These are phyloP conservation scores for Gracilaria gracilis DNA, from an alignment of 23 red algal genomes.

Conservation along the genomic window DNA sequence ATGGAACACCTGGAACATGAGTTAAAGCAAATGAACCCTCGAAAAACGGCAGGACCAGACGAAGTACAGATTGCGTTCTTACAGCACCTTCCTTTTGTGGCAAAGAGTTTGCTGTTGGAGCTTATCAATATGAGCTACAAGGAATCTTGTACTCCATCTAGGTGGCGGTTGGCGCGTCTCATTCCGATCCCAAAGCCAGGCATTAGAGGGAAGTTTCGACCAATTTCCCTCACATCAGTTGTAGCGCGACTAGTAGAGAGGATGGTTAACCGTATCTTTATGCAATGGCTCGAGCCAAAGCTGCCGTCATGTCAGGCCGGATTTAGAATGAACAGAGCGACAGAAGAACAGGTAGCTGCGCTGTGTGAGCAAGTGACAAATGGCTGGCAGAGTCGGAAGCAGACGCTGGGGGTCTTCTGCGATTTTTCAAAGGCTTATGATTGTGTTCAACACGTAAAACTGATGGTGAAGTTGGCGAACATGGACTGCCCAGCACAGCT, in stretches of 20 bases:
- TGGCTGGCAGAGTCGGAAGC: neutral
- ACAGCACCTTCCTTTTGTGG: neutral
- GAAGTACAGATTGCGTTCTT: neutral
- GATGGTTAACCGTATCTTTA: neutral
- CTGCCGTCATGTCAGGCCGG: neutral
- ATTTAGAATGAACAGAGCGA: neutral
- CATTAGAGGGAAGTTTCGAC: conserved; percentile 10
- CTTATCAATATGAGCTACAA: conserved; percentile 1
- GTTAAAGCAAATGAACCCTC: neutral
- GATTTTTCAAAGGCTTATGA: conserved; percentile 20
- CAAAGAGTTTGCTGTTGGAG: neutral
- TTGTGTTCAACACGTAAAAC: too few relatives aligned
- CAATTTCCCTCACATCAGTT: neutral
- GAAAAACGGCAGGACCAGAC: neutral
- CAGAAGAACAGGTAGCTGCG: neutral
- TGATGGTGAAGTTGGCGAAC: too few relatives aligned
- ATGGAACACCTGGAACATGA: neutral
- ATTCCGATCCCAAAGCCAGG: neutral
- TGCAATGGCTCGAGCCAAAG: neutral
- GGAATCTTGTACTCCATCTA: neutral
- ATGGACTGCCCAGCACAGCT: neutral
- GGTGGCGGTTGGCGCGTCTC: neutral
- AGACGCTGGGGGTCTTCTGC: neutral
- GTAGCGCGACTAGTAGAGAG: neutral
- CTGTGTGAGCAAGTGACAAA: neutral